Evolutionary conservation across 2,329 filamentous ascomycete genomes (phyloP).

Genomic region (Dactylellina drechsleri): DNA sequence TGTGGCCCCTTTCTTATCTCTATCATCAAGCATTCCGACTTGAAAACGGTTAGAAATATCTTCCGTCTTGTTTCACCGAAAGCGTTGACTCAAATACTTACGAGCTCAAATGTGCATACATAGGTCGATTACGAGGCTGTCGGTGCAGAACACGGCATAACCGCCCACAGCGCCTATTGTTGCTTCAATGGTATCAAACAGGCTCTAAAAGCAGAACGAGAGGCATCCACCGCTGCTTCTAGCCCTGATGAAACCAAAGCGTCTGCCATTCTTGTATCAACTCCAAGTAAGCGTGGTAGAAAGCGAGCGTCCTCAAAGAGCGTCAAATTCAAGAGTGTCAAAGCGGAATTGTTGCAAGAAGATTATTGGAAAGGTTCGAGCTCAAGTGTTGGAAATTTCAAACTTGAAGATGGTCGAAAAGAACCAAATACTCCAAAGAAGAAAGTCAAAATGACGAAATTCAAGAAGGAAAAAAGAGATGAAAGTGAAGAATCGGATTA

Average conservation of each 20-base stretch:
- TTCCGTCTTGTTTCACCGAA: neutral
- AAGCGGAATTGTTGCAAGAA: neutral
- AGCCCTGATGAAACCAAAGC: conserved; percentile 5
- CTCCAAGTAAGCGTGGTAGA: conserved; percentile 27
- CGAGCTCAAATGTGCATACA: neutral
- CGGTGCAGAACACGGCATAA: conserved; percentile 46
- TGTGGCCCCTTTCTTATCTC: conserved; percentile 29
- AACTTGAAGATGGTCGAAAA: no score
- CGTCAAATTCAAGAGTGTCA: neutral
- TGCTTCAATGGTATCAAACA: conserved; percentile 48
- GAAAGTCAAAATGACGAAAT: conserved; percentile 23
- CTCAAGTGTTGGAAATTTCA: no score
- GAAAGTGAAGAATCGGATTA: conserved; percentile 38
- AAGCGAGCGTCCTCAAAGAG: conserved; percentile 12
- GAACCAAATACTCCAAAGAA: neutral
- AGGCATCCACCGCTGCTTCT: neutral
- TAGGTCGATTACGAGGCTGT: conserved; percentile 44
- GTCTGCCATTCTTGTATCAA: neutral
- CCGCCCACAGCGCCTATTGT: conserved; percentile 43
- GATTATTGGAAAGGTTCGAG: no score
- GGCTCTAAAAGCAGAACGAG: conserved; percentile 28
- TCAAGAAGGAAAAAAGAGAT: conserved; percentile 20
- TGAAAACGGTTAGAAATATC: conserved; percentile 23
- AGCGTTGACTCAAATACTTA: neutral
- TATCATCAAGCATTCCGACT: conserved; percentile 46